phyloP scores from a whole-genome alignment of 495 filamentous ascomycete genomes.

The Pseudoneurospora amorphoporcata region DNA sequence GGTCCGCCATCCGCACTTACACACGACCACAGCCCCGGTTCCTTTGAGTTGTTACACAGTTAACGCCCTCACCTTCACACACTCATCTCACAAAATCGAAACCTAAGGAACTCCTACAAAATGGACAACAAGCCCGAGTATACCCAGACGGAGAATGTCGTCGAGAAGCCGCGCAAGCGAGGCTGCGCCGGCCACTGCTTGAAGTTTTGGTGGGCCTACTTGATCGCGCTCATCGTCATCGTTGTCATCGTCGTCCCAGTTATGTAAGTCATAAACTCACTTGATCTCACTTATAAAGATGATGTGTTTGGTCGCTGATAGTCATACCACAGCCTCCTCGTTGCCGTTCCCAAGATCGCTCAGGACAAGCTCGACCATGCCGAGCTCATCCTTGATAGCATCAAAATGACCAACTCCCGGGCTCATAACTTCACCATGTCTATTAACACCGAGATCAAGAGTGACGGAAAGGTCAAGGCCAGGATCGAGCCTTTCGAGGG shows the following conservation, averaged over 20 bases:
- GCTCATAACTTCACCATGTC: constrained; percentile 46
- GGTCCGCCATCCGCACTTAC: background rate
- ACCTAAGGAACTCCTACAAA: background rate
- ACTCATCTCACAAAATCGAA: background rate
- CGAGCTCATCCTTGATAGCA: constrained; percentile 45
- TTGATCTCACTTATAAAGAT: background rate
- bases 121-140: constrained; percentile 14
- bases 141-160: constrained; percentile 15
- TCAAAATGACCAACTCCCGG: constrained; percentile 49
- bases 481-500: constrained; percentile 31
- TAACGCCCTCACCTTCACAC: background rate
- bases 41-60: background rate
- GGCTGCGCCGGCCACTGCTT: constrained; percentile 31
- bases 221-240: constrained; percentile 46
- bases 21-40: background rate
- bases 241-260: constrained; percentile 52
- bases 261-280: constrained; percentile 45
- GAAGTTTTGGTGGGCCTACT: constrained; percentile 63
- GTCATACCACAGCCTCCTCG: constrained; percentile 48
- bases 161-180: constrained; percentile 14
- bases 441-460: constrained; percentile 41
- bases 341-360: constrained; percentile 62
- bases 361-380: constrained; percentile 58
- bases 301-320: background rate
- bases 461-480: constrained; percentile 42